Evolutionary conservation across 345 rosid species (phyloP).

Genomic region (Psidium guajava): DNA sequence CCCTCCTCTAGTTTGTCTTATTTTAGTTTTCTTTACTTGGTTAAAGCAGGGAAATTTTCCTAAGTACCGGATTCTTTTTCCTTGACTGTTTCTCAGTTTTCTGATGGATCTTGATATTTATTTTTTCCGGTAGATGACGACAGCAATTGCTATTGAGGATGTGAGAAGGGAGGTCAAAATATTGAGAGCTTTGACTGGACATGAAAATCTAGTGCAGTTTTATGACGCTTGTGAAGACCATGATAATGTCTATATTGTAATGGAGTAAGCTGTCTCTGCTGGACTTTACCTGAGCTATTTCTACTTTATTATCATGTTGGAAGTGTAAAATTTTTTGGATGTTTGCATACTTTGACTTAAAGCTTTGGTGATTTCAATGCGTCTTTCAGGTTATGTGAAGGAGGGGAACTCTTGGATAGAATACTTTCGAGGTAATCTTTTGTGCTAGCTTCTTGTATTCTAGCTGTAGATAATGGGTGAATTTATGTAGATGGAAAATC

Average conservation of each 20-base stretch:
- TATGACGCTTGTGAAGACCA: constrained; percentile 87
- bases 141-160: constrained; percentile 95
- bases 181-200: constrained; percentile 80
- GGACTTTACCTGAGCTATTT: not conserved
- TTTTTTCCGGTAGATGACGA: constrained; percentile 56
- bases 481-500: not conserved
- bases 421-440: constrained; percentile 84
- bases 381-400: constrained; percentile 75
- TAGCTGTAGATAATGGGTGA: not conserved
- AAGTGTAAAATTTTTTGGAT: not conserved
- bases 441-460: not conserved
- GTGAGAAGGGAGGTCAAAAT: constrained; percentile 97
- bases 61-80: not conserved
- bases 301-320: not conserved
- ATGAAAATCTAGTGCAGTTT: constrained; percentile 65
- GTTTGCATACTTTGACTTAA: not conserved
- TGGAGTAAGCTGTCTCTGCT: constrained; percentile 63
- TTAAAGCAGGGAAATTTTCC: not conserved
- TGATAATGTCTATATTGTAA: constrained; percentile 81
- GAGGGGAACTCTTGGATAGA: constrained; percentile 96
- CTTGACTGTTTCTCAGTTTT: not conserved
- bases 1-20: not conserved
- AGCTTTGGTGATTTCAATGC: constrained; percentile 1
- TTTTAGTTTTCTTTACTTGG: not conserved
- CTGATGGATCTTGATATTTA: not conserved